Conservation (phyloP, 1,284 basidiomycete species). For the Sanghuangporus sanghuang region DNA sequence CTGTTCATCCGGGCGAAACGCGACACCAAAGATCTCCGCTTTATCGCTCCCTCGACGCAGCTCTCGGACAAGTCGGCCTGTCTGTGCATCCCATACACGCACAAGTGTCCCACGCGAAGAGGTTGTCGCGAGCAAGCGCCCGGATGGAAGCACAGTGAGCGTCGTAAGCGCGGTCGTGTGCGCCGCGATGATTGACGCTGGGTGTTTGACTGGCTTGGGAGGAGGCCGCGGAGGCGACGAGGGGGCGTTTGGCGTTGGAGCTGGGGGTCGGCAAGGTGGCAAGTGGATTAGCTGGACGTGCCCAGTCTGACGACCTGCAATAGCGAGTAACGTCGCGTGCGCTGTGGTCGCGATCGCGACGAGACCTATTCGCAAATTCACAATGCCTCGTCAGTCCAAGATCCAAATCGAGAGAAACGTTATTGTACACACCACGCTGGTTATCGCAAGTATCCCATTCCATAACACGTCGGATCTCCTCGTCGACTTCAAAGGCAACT, state of each 20-base stretch:
- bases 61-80: constrained; percentile 76
- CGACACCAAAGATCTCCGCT: constrained; percentile 88
- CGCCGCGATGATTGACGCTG: constrained; percentile 80
- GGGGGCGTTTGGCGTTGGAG: constrained; percentile 38
- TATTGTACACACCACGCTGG: constrained; percentile 57
- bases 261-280: constrained; percentile 65
- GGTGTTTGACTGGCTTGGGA: constrained; percentile 52
- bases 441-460: constrained; percentile 93
- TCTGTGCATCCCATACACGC: constrained; percentile 80
- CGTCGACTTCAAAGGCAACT: constrained; percentile 72
- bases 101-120: constrained; percentile 84
- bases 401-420: background rate
- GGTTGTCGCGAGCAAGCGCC: constrained; percentile 80
- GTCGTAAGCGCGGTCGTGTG: constrained; percentile 79
- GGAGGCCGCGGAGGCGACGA: constrained; percentile 36
- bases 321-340: constrained; percentile 76
- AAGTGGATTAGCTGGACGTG: constrained; percentile 90
- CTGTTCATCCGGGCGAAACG: constrained; percentile 71
- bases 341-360: constrained; percentile 76
- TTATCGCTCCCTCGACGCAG: constrained; percentile 85
- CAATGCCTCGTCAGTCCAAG: constrained; percentile 7
- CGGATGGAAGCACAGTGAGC: constrained; percentile 73
- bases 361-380: constrained; percentile 50
- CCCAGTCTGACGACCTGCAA: constrained; percentile 85
- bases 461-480: constrained; percentile 53